A percentile compares a stretch with the other conserved stretches of the same genome.
Evolutionary conservation across 768 basidiomycete genomes (phyloP).

Genomic region (Dentipellis fragilis): DNA sequence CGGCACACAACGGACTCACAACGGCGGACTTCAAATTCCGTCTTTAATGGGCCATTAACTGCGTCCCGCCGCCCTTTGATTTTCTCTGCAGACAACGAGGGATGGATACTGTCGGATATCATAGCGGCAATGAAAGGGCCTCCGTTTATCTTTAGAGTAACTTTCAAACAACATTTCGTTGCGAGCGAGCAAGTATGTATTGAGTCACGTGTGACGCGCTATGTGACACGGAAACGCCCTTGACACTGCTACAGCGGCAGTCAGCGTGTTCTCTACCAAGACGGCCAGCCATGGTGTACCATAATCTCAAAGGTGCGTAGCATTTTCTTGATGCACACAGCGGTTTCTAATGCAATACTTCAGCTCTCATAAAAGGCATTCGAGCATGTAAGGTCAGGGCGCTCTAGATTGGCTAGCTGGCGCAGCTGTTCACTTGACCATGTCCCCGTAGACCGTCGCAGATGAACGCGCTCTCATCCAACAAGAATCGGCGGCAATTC

Average conservation of each 20-base stretch:
- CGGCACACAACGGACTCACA: not conserved
- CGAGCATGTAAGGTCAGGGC: slow-evolving; percentile 77
- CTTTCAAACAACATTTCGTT: too few species aligned
- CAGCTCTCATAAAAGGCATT: slow-evolving; percentile 97
- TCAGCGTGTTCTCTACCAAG: not conserved
- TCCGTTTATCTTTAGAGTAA: too few species aligned
- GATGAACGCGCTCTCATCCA: slow-evolving; percentile 96
- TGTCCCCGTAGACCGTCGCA: slow-evolving; percentile 71
- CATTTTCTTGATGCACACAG: not conserved
- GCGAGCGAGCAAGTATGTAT: too few species aligned
- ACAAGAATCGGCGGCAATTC: slow-evolving; percentile 94
- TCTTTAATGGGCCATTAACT: not conserved
- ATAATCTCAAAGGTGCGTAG: slow-evolving; percentile 73
- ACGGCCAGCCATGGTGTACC: slow-evolving; percentile 51
- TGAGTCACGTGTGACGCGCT: not conserved
- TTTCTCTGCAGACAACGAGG: too few species aligned
- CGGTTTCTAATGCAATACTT: slow-evolving; percentile 1
- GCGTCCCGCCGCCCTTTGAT: too few species aligned
- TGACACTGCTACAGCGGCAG: not conserved
- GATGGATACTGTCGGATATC: too few species aligned
- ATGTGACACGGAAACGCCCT: not conserved
- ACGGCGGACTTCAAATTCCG: not conserved
- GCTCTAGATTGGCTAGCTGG: not conserved
- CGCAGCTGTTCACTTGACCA: slow-evolving; percentile 8
- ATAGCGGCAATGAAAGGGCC: too few species aligned